Base-by-base conservation (phyloP, 2,329 filamentous ascomycete genomes). In the Pseudogymnoascus sp. region DNA sequence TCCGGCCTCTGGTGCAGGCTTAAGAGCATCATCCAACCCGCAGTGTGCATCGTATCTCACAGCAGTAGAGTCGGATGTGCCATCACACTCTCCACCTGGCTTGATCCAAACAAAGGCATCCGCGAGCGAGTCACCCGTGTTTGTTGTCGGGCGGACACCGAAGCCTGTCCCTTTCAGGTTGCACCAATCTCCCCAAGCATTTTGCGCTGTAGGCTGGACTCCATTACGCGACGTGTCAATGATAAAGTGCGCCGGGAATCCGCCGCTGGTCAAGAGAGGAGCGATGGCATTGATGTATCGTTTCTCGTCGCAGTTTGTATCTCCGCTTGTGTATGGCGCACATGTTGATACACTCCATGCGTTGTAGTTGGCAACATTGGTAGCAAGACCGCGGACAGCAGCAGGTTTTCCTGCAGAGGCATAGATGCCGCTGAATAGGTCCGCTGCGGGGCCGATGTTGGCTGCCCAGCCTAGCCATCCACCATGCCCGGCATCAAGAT, bases 81-180 rank as follows among this genome's bases (percentile, higher is more conserved):
- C 72, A 62, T 74, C 72, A 61, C 68, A 69, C 70, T 82, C 80
- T 63, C 80, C 79, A 65, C 86, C 86, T 4, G 86, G 86, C 79
- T 88, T 89, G 66, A 88, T 76, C 86, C 86, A 88, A 62, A 88
- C 85, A 65, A 88, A 85, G 39, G 85, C 84, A 70, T 89, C 86
- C 35, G 81, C 76, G 15, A 85, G 75, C 1, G 73, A 69, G 64
- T 84, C 78, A 12, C 81, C 82, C 7, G 85, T 88, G 69, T 82
- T 75, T n/a, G 83, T 77, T 3, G 81, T 81, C 1, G 85, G 84
- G n/a, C 83, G 80, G n/a, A 73, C 72, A 63, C 86, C 86, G 64
- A 87, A 88, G 6, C 86, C 85, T 62, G 84, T 81, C 33, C 80
- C 81, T 57, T 75, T 79, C 63, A 86, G 78, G 68, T 87, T 88